Percentiles rank a stretch among this genome's conserved stretches.
Conservation (phyloP, 345 rosid genomes). For the Hevea brasiliensis region DNA sequence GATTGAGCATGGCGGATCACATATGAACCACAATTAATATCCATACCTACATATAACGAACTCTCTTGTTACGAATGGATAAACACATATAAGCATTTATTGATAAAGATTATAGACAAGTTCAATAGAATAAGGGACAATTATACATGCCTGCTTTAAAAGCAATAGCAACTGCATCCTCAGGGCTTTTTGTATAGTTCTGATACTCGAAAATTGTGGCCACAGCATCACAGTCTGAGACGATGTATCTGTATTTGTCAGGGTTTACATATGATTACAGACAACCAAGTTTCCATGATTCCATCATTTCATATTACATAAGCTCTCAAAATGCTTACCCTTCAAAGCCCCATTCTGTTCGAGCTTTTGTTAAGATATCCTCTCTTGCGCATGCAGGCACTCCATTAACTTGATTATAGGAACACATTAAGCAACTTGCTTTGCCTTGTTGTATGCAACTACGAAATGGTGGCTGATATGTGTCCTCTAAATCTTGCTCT, state of each 20-base stretch:
- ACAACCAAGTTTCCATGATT: not conserved
- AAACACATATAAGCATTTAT: not conserved
- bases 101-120: slow-evolving; percentile 3
- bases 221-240: slow-evolving; percentile 96
- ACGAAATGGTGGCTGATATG: slow-evolving; percentile 78
- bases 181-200: slow-evolving; percentile 57
- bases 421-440: slow-evolving; percentile 97
- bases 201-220: slow-evolving; percentile 80
- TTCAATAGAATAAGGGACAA: slow-evolving; percentile 8
- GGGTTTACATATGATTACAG: not conserved
- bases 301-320: slow-evolving; percentile 1
- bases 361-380: slow-evolving; percentile 63
- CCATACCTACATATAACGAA: slow-evolving; percentile 24
- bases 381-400: slow-evolving; percentile 78
- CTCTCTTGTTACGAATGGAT: not conserved
- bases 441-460: slow-evolving; percentile 73
- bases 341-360: slow-evolving; percentile 81
- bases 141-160: slow-evolving; percentile 68
- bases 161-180: slow-evolving; percentile 76
- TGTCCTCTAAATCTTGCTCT: slow-evolving; percentile 80
- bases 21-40: slow-evolving; percentile 29
- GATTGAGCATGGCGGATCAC: slow-evolving; percentile 25
- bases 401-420: slow-evolving; percentile 84
- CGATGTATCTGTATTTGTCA: slow-evolving; percentile 57
- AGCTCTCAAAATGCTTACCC: slow-evolving; percentile 45